These are phyloP conservation scores for Eimeria zaria DNA, from an alignment of 169 alveolate genomes.

Conservation along the genomic window DNA sequence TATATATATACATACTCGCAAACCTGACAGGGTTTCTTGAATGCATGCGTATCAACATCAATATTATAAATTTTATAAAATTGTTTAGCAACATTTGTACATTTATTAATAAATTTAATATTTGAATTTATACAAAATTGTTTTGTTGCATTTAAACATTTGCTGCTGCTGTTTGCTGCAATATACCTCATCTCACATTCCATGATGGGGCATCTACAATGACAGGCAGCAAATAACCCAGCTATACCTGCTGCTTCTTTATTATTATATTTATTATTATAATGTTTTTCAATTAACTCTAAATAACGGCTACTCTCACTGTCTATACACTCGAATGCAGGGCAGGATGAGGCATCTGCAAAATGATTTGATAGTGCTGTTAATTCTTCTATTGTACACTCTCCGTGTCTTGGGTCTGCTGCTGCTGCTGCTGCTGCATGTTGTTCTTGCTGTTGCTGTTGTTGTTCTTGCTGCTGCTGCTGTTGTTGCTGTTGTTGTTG, in stretches of 20 bases:
- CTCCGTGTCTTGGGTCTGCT: constrained; percentile 60
- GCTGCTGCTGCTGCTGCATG: constrained; percentile 29
- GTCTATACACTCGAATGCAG: constrained; percentile 70
- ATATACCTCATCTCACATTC: constrained; percentile 53
- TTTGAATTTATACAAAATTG: constrained; percentile 31
- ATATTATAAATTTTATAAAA: constrained; percentile 28
- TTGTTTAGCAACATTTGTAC: constrained; percentile 37
- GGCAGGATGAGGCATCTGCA: constrained; percentile 9
- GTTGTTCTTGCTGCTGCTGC: not conserved
- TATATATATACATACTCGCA: constrained; percentile 18
- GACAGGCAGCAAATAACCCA: constrained; percentile 70
- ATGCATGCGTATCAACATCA: constrained; percentile 23
- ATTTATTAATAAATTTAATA: constrained; percentile 13
- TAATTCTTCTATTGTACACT: constrained; percentile 42
- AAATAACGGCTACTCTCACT: not conserved
- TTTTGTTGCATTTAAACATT: constrained; percentile 43
- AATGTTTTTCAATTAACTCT: constrained; percentile 45
- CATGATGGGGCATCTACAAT: constrained; percentile 80
- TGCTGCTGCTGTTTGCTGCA: not conserved
- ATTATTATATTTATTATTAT: not conserved
- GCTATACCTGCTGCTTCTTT: constrained; percentile 39
- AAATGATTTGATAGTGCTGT: constrained; percentile 22
- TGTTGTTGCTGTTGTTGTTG: too few species aligned
- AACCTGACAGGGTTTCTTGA: constrained; percentile 39
- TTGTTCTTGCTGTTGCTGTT: not conserved